Evolutionary conservation across 192 early-diverging fungal genomes (phyloP), one percentile per base, ranked within the genome.

Genomic region (Linnemannia elongata): DNA sequence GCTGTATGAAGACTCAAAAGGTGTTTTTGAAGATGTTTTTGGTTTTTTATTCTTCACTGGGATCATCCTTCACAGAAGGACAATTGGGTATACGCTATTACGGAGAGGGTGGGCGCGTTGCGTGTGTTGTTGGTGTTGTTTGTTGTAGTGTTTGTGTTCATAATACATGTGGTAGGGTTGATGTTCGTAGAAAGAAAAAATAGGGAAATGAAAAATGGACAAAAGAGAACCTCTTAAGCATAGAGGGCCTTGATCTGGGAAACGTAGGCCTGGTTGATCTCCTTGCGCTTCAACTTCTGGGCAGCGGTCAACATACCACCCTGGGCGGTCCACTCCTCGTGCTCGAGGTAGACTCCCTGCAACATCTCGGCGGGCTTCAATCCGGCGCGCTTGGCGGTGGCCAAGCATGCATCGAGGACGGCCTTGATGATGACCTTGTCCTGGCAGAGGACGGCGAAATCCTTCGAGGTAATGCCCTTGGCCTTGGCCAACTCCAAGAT

Each of bases 321-420:
- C 90, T 98, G 93, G 22, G 97, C 92, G 8, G 97, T 98, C 98
- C 98, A 99, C 83, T 97, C 94, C 57, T 96, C 97, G 4, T 83
- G 74, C 70, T 90, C 91, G 54, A 99, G 73, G 44, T 90, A 89
- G 30, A 98, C 90, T 41, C 89, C 90, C 30, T 91, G 88, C 41
- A 98, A 74, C 75, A 94, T 87, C 88, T 99, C 97, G 30, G 94
- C 93, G 22, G 91, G 88, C 82, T 93, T 94, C 74, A 99, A 90
- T 0, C 90, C 91, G 78, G 90, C 89, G n/a, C 85, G 74, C 80
- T 95, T 96, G 57, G 92, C 98, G 30, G 90, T 90, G 24, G 77
- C 81, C 44, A 88, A 42, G 24, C 91, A 84, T 60, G 89, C 81
- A 54, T 89, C 75, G 15, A 93, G 74, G 20, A 94, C 89, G 30